Base-by-base conservation (phyloP, 2,329 filamentous ascomycete genomes). In the Pseudogymnoascus sp. region DNA sequence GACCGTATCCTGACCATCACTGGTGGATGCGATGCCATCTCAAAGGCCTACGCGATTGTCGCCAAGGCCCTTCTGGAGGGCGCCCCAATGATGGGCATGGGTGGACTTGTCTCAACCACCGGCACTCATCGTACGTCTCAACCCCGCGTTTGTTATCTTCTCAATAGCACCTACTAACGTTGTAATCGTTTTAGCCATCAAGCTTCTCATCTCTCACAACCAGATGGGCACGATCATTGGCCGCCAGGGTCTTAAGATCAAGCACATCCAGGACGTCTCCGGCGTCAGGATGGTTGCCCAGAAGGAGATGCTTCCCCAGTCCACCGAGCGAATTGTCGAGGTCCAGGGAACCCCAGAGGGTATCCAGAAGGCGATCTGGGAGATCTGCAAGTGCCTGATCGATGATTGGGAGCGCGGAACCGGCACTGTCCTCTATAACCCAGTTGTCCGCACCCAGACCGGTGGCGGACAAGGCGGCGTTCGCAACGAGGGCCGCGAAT, bases 201-300 rank as follows among this genome's bases (percentile, higher is more conserved):
- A 96, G 74, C 88, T 99, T 34, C 88, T 99, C 75, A 97, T 99
- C 77, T 99, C 95, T 36, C 93, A 99, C 81, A 97, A 97, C 77
- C 95, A 99, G 79, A 99, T 99, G 95, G 95, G 95, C 66, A 99
- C 95, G 72, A 97, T 99, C 79, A 99, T 99, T 74, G 95, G 95
- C 72, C 88, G 92, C 68, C 90, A 96, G 76, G 95, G 95, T 65
- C 83, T 97, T 69, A 99, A 97, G 83, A 99, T 99, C 83, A 99
- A 99, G 84, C 91, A 97, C 76, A 99, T 99, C 70, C 95, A 99
- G 76, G 95, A 99, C 76, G 88, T 87, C 31, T 97, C 95, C 4
- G 93, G 93, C 68, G 95, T 97, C 64, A 93, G 95, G 74, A 99
- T 99, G 95, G 93, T 99, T 59, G 95, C 95, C 42, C 95, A 99